These are phyloP conservation scores for Aureobasidium sp. DNA, from an alignment of 2,329 filamentous ascomycete genomes.

Conservation along the genomic window DNA sequence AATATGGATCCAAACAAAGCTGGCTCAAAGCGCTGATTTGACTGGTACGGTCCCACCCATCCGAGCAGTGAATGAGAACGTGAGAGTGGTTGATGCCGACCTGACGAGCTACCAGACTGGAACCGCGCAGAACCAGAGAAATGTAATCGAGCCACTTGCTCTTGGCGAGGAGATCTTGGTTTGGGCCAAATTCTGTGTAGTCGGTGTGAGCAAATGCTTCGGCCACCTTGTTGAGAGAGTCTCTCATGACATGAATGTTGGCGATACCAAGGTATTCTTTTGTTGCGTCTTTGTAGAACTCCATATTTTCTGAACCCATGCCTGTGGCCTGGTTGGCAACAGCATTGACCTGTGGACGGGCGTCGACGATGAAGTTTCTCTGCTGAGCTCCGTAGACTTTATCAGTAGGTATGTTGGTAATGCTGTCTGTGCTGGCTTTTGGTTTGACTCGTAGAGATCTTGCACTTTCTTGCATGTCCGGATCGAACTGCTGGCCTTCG, in stretches of 20 bases:
- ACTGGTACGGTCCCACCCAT: constrained; percentile 96
- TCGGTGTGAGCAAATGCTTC: constrained; percentile 91
- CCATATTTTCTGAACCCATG: constrained; percentile 94
- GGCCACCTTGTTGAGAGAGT: constrained; percentile 78
- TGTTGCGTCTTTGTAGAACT: constrained; percentile 85
- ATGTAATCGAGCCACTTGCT: constrained; percentile 94
- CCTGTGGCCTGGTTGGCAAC: constrained; percentile 90
- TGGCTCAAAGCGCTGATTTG: constrained; percentile 89
- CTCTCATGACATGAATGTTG: constrained; percentile 97
- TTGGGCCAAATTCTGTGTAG: constrained; percentile 73
- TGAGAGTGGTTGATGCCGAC: constrained; percentile 91
- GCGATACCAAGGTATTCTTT: constrained; percentile 94
- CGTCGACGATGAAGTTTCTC: constrained; percentile 90
- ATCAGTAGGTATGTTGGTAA: neutral
- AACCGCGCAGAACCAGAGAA: constrained; percentile 72
- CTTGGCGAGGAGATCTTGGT: constrained; percentile 69
- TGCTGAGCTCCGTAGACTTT: constrained; percentile 82
- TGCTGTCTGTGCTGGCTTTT: neutral
- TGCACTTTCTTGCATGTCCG: neutral
- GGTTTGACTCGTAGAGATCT: neutral
- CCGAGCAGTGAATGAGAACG: constrained; percentile 93
- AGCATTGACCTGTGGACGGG: constrained; percentile 87
- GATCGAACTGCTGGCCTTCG: constrained; percentile 4
- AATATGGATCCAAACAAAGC: constrained; percentile 92
- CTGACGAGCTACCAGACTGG: constrained; percentile 74